A percentile compares a stretch with the other conserved stretches of the same genome.
These are phyloP conservation scores for Candolleomyces eurysporus DNA, from an alignment of 768 basidiomycete species.

Conservation along the genomic window DNA sequence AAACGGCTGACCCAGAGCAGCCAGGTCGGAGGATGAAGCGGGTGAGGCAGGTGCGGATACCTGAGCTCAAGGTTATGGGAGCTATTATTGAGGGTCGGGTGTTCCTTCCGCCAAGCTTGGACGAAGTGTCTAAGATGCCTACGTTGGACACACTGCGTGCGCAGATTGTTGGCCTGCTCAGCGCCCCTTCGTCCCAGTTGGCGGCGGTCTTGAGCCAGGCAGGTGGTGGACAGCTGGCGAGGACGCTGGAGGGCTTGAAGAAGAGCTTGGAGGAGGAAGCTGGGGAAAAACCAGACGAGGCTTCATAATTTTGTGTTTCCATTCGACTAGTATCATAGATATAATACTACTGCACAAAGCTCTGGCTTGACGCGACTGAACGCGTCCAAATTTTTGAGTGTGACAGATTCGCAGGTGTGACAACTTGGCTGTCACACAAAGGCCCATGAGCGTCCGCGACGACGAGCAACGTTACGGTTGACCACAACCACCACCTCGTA, in stretches of 20 bases:
- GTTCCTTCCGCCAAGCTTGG: conserved; percentile 57
- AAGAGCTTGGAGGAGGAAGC: conserved; percentile 57
- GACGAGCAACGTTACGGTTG: neutral
- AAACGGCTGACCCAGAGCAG: conserved; percentile 61
- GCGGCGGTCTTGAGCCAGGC: conserved; percentile 53
- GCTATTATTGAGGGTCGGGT: conserved; percentile 77
- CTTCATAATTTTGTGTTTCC: neutral
- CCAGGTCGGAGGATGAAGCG: conserved; percentile 71
- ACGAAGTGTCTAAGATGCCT: conserved; percentile 70
- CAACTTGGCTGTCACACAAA: neutral
- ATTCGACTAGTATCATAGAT: neutral
- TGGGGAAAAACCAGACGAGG: neutral
- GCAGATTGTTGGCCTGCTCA: conserved; percentile 84
- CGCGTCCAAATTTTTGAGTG: neutral
- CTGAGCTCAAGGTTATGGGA: conserved; percentile 72
- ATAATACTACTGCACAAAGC: neutral
- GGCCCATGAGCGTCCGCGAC: neutral
- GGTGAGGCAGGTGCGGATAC: conserved; percentile 50
- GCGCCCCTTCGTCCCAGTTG: conserved; percentile 70
- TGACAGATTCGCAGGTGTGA: conserved; percentile 1
- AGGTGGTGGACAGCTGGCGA: conserved; percentile 64
- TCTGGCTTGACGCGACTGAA: conserved; percentile 1
- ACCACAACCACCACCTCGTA: neutral
- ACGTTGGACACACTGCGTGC: conserved; percentile 73
- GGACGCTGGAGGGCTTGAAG: conserved; percentile 76